Evolutionary conservation across 2,329 filamentous ascomycete genomes (phyloP).

Genomic region (Zasmidium angulare): DNA sequence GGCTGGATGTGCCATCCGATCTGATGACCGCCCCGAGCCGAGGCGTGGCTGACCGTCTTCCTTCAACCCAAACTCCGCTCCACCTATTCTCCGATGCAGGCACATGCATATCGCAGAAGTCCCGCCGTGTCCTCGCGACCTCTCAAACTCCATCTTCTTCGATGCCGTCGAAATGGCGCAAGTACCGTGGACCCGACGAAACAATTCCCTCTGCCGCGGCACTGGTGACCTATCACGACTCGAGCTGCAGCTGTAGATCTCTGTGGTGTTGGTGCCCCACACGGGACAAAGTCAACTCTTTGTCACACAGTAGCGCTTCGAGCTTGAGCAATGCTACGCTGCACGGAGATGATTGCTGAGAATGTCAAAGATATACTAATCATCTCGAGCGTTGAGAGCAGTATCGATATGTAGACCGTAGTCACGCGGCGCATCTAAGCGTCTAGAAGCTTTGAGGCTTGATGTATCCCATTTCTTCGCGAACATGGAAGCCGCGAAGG

Average conservation of each 20-base stretch:
- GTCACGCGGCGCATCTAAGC: no score
- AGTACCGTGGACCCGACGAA: not conserved
- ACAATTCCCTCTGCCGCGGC: not conserved
- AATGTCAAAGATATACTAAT: not conserved
- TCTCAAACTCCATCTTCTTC: not conserved
- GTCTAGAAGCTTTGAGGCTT: no score
- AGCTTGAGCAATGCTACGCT: not conserved
- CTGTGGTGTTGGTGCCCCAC: not conserved
- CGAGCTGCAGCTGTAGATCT: not conserved
- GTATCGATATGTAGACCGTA: not conserved
- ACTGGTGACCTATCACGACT: not conserved
- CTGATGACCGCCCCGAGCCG: not conserved
- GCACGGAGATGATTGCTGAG: not conserved
- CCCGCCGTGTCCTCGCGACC: not conserved
- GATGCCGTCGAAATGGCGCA: not conserved
- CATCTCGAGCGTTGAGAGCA: not conserved
- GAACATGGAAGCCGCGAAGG: no score
- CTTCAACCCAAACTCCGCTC: not conserved
- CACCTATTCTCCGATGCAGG: not conserved
- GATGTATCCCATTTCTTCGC: no score
- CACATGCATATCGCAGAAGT: not conserved
- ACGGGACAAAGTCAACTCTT: no score
- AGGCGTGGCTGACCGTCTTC: not conserved
- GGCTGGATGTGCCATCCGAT: not conserved
- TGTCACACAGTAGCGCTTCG: not conserved